Evolutionary conservation across 306 rosid genomes (phyloP), one percentile per base, ranked within the genome.

Genomic region (Prunus salicina): DNA sequence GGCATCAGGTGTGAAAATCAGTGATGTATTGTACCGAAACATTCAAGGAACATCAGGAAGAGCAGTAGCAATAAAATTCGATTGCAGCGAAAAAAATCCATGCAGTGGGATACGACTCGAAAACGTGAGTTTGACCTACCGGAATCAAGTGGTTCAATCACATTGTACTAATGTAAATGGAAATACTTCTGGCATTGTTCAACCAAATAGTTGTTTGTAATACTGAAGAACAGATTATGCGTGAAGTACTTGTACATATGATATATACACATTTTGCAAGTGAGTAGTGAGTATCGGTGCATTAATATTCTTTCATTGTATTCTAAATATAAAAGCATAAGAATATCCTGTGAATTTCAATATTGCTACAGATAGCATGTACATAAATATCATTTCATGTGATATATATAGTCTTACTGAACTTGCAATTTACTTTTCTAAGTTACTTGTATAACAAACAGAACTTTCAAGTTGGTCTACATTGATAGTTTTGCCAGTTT

Each of bases 11-110:
- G 66, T 57, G 11, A 66, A 67, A 66, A n/a, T 79, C 8, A 56
- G 69, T 2, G 78, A 79, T 0, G 63, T 73, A 0, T 0, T 46
- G 24, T 66, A 73, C 41, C 67, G 13, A 25, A 67, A 67, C 14
- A 56, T 79, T 38, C 46, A 50, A 47, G 78, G 82, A 7, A 79
- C 83, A 49, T 67, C 75, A 5, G 64, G 70, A 3, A 56, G 75
- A 14, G 27, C 69, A 22, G 47, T 73, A 3, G 83, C 79, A 32
- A 32, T 73, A 2, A 67, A 55, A 13, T 67, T 65, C 18, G 82
- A 72, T 65, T 79, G 78, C 19, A 79, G 74, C 19, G 10, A 68
- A 25, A 13, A 19, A 55, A 79, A 73, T 64, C 78, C 78, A 45
- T 72, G 82, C 68, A 41, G 12, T 5, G 69, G 74, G 19, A 25